These are phyloP conservation scores for Magnaporthales sp. DNA, from an alignment of 2,329 filamentous ascomycete genomes.

Conservation along the genomic window DNA sequence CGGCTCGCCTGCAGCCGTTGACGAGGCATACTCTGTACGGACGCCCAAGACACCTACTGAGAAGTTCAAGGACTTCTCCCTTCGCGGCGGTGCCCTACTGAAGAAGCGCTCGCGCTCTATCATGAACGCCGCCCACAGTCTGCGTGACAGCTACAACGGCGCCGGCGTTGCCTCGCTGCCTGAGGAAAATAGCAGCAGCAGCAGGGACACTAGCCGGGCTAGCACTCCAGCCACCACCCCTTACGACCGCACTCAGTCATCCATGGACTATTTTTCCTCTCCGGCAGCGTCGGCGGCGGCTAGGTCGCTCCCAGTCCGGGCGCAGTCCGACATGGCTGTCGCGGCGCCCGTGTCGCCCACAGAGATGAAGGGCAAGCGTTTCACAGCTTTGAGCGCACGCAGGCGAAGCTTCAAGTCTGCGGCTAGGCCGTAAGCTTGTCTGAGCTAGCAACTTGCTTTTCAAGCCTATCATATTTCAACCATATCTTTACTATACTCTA, in stretches of 20 bases:
- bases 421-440: neutral
- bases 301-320: neutral
- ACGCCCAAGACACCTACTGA: slow-evolving; percentile 35
- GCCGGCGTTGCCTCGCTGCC: neutral
- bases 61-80: slow-evolving; percentile 36
- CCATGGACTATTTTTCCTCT: neutral
- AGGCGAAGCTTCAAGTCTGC: neutral
- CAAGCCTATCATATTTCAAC: neutral
- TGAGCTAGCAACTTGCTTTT: neutral
- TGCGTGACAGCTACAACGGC: neutral
- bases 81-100: neutral
- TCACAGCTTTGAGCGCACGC: neutral
- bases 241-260: neutral
- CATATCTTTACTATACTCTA: neutral
- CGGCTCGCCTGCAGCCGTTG: slow-evolving; percentile 4
- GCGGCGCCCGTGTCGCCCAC: neutral
- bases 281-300: neutral
- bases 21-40: slow-evolving; percentile 16
- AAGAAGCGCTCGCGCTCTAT: neutral
- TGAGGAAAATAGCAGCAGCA: neutral
- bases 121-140: neutral
- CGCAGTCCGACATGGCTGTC: neutral
- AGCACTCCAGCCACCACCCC: neutral
- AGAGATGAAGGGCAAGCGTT: neutral
- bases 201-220: neutral